These are phyloP conservation scores for Cyclotella sp. DNA, from an alignment of 108 stramenopile genomes.

Conservation along the genomic window DNA sequence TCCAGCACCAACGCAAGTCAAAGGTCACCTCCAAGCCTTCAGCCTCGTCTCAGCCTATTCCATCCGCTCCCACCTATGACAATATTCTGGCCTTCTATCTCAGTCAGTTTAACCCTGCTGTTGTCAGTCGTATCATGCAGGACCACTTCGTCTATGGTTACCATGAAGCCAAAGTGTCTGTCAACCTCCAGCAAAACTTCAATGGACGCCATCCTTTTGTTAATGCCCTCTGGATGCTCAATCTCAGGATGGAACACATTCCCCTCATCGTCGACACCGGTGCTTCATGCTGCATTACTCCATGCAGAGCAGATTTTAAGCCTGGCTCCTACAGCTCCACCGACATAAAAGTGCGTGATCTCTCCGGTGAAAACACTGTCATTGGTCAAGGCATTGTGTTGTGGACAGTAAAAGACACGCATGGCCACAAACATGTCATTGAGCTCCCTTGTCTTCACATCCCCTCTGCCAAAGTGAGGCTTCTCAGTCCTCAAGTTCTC, in stretches of 20 bases:
- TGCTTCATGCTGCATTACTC: slow-evolving; percentile 32
- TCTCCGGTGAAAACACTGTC: slow-evolving; percentile 19
- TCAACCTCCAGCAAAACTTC: neutral
- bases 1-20: too few species aligned
- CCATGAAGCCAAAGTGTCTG: neutral
- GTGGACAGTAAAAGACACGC: too few species aligned
- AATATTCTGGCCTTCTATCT: too few species aligned
- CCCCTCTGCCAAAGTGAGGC: slow-evolving; percentile 11
- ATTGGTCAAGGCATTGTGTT: slow-evolving; percentile 23
- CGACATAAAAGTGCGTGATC: slow-evolving; percentile 20
- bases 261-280: slow-evolving; percentile 27
- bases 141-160: neutral
- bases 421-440: neutral
- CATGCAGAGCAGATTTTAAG: slow-evolving; percentile 14
- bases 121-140: too few species aligned
- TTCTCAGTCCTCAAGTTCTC: slow-evolving; percentile 34
- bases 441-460: slow-evolving; percentile 17
- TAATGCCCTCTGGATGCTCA: too few species aligned
- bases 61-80: too few species aligned
- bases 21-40: too few species aligned
- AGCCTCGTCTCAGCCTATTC: too few species aligned
- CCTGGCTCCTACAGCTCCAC: slow-evolving; percentile 6
- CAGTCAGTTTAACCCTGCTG: too few species aligned
- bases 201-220: neutral
- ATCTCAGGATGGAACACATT: neutral